phyloP scores from a whole-genome alignment of 2,329 filamentous ascomycete genomes.

The Tolypocladium pustulatum region DNA sequence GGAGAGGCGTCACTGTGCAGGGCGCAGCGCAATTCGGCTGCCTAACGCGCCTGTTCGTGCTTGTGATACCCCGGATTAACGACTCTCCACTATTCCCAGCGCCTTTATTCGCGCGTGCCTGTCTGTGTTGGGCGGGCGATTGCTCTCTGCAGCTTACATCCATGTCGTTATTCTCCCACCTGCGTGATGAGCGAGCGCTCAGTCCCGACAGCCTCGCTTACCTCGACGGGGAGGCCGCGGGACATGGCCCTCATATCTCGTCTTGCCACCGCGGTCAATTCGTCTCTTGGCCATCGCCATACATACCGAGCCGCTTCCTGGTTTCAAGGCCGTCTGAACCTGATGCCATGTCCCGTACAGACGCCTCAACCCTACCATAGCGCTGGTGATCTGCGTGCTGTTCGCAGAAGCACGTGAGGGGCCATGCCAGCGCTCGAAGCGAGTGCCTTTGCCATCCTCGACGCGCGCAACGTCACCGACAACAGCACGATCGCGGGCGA shows the following conservation, averaged over 20 bases:
- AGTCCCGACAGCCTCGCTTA: not conserved
- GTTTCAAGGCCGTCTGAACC: not conserved
- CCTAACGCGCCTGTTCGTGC: not conserved
- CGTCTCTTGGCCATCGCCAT: not conserved
- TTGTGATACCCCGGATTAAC: not conserved
- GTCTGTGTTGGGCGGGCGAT: not conserved
- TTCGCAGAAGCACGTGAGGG: not conserved
- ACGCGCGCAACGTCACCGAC: not conserved
- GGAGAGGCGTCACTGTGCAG: not conserved
- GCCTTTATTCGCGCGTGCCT: not conserved
- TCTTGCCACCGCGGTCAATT: not conserved
- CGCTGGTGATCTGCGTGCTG: not conserved
- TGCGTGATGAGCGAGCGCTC: not conserved
- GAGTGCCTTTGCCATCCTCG: not conserved
- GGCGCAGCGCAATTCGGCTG: not conserved
- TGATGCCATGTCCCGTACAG: not conserved
- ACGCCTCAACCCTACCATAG: not conserved
- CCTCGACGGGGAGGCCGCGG: not conserved
- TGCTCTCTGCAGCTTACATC: not conserved
- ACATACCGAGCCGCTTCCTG: not conserved
- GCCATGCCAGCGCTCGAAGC: not conserved
- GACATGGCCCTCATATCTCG: not conserved
- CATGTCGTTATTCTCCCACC: too few relatives aligned
- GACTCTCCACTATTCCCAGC: not conserved
- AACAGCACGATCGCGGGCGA: slow-evolving; percentile 4